Evolutionary conservation across 306 rosid species (phyloP).

Genomic region (Pyrus betulifolia): DNA sequence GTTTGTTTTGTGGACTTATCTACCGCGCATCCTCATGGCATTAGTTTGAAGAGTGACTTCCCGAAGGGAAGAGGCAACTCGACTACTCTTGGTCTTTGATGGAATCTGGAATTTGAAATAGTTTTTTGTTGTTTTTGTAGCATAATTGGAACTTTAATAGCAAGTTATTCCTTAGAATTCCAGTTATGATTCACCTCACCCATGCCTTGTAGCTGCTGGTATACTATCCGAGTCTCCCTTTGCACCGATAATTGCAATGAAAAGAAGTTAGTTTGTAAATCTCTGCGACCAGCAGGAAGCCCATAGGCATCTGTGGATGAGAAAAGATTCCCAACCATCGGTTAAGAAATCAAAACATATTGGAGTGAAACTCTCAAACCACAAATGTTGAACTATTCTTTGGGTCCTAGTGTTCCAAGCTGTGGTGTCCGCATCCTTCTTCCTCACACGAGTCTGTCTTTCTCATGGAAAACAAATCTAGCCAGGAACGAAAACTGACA

Average conservation of each 20-base stretch:
- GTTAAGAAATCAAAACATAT: not conserved
- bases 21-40: not conserved
- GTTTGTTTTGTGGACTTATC: not conserved
- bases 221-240: not conserved
- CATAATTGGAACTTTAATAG: not conserved
- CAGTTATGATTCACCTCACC: not conserved
- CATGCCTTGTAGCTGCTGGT: not conserved
- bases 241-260: not conserved
- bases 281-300: not conserved
- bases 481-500: not conserved
- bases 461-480: not conserved
- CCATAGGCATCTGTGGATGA: not conserved
- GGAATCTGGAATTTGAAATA: not conserved
- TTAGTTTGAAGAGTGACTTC: not conserved
- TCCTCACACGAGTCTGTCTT: not conserved
- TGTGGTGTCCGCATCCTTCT: not conserved
- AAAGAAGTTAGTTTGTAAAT: not conserved
- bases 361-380: not conserved
- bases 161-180: not conserved
- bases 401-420: not conserved
- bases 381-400: not conserved
- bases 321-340: not conserved
- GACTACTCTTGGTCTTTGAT: not conserved
- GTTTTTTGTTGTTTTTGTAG: not conserved
- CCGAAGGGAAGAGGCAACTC: not conserved